A percentile compares a stretch with the other conserved stretches of the same genome.
phyloP scores from a whole-genome alignment of 768 basidiomycete genomes.

The Kwoniella sp. region DNA sequence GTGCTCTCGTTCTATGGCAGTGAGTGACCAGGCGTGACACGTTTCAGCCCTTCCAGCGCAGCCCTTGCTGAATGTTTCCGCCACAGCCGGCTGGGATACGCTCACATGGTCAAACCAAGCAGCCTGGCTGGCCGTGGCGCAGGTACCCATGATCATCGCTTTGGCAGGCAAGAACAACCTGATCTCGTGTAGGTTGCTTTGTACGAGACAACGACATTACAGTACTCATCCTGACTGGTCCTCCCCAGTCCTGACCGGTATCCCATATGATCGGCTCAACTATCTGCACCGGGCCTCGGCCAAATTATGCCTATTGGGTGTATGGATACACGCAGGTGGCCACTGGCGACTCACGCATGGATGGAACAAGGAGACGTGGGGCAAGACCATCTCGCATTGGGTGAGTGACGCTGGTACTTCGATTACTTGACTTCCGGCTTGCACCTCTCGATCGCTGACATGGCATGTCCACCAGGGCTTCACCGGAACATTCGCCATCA shows the following conservation, averaged over 20 bases:
- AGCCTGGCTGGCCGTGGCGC: slow-evolving; percentile 42
- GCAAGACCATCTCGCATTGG: slow-evolving; percentile 22
- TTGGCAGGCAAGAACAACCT: slow-evolving; percentile 64
- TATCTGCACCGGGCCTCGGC: slow-evolving; percentile 48
- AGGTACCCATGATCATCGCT: slow-evolving; percentile 59
- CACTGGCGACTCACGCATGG: slow-evolving; percentile 26
- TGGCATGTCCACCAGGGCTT: slow-evolving; percentile 28
- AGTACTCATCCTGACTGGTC: neutral
- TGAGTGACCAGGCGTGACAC: too few species aligned
- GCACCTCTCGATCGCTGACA: too few species aligned
- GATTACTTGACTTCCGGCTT: too few species aligned
- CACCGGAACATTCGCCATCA: slow-evolving; percentile 34
- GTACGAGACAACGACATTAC: too few species aligned
- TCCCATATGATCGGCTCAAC: slow-evolving; percentile 57
- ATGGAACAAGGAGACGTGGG: slow-evolving; percentile 15
- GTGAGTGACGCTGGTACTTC: slow-evolving; percentile 10
- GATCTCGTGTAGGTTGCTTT: slow-evolving; percentile 53
- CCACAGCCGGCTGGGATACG: slow-evolving; percentile 26
- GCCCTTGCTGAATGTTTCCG: too few species aligned
- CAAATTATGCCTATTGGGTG: slow-evolving; percentile 31
- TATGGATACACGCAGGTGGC: slow-evolving; percentile 40
- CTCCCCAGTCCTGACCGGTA: slow-evolving; percentile 56
- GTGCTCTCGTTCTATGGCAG: slow-evolving; percentile 30
- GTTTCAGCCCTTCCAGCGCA: too few species aligned
- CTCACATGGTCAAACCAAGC: slow-evolving; percentile 23